Percentiles rank a stretch among this genome's conserved stretches.
Evolutionary conservation across 139 green algal species (phyloP).

Genomic region (Chloropicon primus): DNA sequence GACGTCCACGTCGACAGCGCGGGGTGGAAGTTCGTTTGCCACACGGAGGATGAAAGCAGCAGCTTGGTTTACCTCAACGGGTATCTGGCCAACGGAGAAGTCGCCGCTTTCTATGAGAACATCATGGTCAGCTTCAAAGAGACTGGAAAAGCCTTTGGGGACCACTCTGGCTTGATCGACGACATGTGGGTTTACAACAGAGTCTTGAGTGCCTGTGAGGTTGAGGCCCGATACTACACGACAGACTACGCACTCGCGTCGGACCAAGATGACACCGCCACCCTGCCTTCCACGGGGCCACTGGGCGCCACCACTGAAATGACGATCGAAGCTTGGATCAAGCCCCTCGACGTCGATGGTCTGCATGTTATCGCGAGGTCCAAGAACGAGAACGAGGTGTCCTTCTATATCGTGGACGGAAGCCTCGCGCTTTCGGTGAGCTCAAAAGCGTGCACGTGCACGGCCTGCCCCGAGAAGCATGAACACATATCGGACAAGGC

Average conservation of each 20-base stretch:
- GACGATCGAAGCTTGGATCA: neutral
- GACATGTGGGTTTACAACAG: slow-evolving; percentile 17
- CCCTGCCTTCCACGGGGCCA: neutral
- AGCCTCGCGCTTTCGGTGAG: neutral
- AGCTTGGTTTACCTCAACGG: neutral
- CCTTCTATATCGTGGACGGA: neutral
- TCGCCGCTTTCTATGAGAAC: neutral
- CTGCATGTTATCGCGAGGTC: neutral
- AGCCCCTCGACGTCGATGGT: neutral
- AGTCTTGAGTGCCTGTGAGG: slow-evolving; percentile 4
- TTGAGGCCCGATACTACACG: slow-evolving; percentile 10
- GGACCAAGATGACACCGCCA: neutral
- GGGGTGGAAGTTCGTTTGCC: slow-evolving; percentile 5
- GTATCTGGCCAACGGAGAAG: neutral
- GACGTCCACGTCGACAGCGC: neutral
- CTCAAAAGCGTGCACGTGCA: neutral
- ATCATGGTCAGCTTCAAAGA: neutral
- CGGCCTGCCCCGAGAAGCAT: slow-evolving; percentile 2
- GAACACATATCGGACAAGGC: slow-evolving; percentile 10
- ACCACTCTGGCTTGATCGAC: slow-evolving; percentile 5
- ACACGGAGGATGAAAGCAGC: neutral
- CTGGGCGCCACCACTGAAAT: neutral
- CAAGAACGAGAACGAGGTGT: neutral
- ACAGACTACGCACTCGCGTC: slow-evolving; percentile 6
- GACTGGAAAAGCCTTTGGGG: neutral